Conservation (phyloP, 305 asterid genomes). For the Solanum hybrid region DNA sequence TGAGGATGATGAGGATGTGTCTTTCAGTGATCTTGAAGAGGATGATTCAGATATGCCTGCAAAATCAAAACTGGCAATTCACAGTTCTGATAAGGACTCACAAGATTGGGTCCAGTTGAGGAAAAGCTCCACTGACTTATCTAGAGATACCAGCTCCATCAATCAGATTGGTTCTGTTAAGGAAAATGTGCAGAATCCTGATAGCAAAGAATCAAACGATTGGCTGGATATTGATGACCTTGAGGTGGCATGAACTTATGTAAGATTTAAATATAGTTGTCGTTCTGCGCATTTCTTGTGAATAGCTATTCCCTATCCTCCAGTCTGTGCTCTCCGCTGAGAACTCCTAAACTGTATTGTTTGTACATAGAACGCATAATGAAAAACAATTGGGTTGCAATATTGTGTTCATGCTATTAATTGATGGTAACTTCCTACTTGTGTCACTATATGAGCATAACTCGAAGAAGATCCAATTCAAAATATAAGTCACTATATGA, state of each 20-base stretch:
- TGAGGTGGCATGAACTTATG: constrained; percentile 39
- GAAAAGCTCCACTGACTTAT: constrained; percentile 30
- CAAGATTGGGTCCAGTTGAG: constrained; percentile 82
- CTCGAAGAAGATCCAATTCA: not conserved
- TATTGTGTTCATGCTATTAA: not conserved
- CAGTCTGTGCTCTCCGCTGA: not conserved
- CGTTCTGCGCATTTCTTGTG: constrained; percentile 19
- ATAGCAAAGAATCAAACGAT: constrained; percentile 45
- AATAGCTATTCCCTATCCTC: constrained; percentile 18
- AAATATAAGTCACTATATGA: not conserved
- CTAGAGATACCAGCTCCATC: constrained; percentile 17
- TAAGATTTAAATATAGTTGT: not conserved
- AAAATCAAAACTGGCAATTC: constrained; percentile 37
- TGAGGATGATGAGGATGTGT: constrained; percentile 84
- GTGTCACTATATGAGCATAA: not conserved
- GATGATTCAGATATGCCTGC: constrained; percentile 52
- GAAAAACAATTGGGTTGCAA: not conserved
- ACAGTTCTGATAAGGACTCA: constrained; percentile 67
- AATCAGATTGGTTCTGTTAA: constrained; percentile 9
- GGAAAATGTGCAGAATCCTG: constrained; percentile 19
- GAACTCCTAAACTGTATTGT: not conserved
- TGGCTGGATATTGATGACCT: constrained; percentile 65
- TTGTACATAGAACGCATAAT: constrained; percentile 21
- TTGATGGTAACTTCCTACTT: not conserved
- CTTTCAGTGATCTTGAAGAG: constrained; percentile 97